Evolutionary conservation across 2,329 filamentous ascomycete genomes (phyloP), one percentile per base, ranked within the genome.

Genomic region (Colletotrichum spinosum): DNA sequence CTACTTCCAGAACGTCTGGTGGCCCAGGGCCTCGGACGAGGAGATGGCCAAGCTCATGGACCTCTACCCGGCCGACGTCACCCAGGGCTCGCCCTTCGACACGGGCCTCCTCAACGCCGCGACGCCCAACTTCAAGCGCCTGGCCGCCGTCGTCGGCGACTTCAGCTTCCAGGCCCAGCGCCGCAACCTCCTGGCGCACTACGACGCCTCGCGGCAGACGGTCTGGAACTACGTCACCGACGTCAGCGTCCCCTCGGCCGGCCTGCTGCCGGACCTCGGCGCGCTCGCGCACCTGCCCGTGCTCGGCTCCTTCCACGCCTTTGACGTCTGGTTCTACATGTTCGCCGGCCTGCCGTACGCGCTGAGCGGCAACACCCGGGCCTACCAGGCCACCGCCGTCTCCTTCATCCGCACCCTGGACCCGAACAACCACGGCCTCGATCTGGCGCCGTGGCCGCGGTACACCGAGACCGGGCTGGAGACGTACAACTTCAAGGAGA

Each of bases 71-170:
- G 73, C 77, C 7, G 76, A 81, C 48, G 86, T 88, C 39, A 85
- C 82, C 0, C 76, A 83, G 38, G 88, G 88, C 46, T 86, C 84
- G 0, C 89, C 89, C 0, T 90, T 88, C 78, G 78, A 84, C 46
- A 90, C 88, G 0, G 78, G 82, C 5, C 55, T 79, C 0, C 65
- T 85, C 12, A 88, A 90, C 75, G 86, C 89, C 70, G 82, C 84
- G 71, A 90, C 89, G 68, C 86, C 88, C 0, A 84, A 90, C 69
- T 90, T 84, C 79, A 91, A 91, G 73, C 84, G 87, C 8, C 72
- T 90, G 0, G 84, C 87, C 2, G 88, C 89, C 25, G 82, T 91
- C 8, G 75, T 90, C 0, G 89, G 89, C 12, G 89, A 91, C 69
- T 68, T 88, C 0, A 83, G 82, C 0, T 91, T 91, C 76, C 73